A percentile compares a stretch with the other conserved stretches of the same genome.
phyloP scores from a whole-genome alignment of 768 basidiomycete genomes.

The Xerocomellus intermedius region DNA sequence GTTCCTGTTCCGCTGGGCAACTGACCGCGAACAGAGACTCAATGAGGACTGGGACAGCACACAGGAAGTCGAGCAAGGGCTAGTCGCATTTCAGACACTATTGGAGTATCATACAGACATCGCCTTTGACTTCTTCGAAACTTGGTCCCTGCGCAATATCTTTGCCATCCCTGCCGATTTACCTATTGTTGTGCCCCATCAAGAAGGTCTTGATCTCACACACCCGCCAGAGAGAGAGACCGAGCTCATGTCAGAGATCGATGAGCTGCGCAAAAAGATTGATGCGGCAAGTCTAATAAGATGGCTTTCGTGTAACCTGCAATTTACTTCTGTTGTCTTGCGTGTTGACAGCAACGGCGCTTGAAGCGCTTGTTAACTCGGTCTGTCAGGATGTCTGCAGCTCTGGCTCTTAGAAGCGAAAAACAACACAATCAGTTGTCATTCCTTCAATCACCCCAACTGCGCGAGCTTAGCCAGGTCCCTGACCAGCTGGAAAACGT shows the following conservation, averaged over 20 bases:
- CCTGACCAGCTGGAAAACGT: constrained; percentile 42
- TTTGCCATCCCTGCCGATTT: constrained; percentile 72
- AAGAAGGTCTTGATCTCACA: constrained; percentile 67
- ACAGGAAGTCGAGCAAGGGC: constrained; percentile 74
- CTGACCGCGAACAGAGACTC: constrained; percentile 52
- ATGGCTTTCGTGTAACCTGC: neutral
- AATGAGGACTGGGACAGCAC: constrained; percentile 55
- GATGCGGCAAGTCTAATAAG: constrained; percentile 55
- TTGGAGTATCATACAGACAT: constrained; percentile 86
- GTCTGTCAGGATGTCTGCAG: constrained; percentile 48
- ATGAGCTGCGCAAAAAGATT: constrained; percentile 61
- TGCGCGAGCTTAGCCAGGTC: constrained; percentile 36
- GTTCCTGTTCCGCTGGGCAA: constrained; percentile 72
- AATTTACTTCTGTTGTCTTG: constrained; percentile 9
- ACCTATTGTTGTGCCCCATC: constrained; percentile 74
- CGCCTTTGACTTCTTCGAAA: constrained; percentile 90
- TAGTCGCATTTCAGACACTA: constrained; percentile 85
- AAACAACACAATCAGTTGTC: constrained; percentile 41
- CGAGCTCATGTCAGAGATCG: constrained; percentile 64
- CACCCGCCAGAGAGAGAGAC: constrained; percentile 55
- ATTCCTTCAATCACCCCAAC: constrained; percentile 44
- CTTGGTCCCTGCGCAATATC: constrained; percentile 85
- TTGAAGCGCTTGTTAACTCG: constrained; percentile 55
- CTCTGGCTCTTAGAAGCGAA: constrained; percentile 48
- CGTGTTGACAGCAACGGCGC: constrained; percentile 56